These are phyloP conservation scores for Kodamaea suecica DNA, from an alignment of 1,139 yeast species.

Conservation along the genomic window DNA sequence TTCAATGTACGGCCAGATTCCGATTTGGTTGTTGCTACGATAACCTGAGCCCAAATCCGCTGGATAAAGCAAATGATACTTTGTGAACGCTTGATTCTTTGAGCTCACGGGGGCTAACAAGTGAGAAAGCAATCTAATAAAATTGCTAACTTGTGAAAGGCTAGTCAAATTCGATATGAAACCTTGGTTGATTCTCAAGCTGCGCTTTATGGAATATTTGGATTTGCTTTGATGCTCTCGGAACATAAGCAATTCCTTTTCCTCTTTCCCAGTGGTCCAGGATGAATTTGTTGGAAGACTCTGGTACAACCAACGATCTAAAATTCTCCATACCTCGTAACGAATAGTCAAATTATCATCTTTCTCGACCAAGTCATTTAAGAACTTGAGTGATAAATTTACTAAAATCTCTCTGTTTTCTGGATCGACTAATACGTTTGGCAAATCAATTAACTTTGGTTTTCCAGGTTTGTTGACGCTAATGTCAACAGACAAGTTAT, in stretches of 20 bases:
- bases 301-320: constrained; percentile 75
- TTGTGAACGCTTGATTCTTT: constrained; percentile 32
- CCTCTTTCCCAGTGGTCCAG: constrained; percentile 11
- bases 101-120: constrained; percentile 26
- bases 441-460: constrained; percentile 23
- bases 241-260: constrained; percentile 8
- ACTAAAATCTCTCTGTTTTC: constrained; percentile 36
- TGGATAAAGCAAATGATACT: constrained; percentile 55
- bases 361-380: constrained; percentile 50
- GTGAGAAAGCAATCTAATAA: constrained; percentile 48
- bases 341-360: constrained; percentile 34
- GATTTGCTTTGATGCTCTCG: constrained; percentile 16
- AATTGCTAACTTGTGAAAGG: constrained; percentile 60
- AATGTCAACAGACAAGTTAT: constrained; percentile 14
- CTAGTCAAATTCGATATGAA: constrained; percentile 35
- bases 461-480: constrained; percentile 13
- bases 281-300: constrained; percentile 21
- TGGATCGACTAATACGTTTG: constrained; percentile 29
- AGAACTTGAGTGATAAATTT: constrained; percentile 34
- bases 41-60: constrained; percentile 58
- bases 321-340: constrained; percentile 58
- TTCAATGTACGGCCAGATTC: constrained; percentile 80
- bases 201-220: constrained; percentile 25
- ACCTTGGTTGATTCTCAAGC: constrained; percentile 31
- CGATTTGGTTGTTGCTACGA: constrained; percentile 47